These are phyloP conservation scores for Inga oerstediana DNA, from an alignment of 306 rosid genomes.

Conservation along the genomic window DNA sequence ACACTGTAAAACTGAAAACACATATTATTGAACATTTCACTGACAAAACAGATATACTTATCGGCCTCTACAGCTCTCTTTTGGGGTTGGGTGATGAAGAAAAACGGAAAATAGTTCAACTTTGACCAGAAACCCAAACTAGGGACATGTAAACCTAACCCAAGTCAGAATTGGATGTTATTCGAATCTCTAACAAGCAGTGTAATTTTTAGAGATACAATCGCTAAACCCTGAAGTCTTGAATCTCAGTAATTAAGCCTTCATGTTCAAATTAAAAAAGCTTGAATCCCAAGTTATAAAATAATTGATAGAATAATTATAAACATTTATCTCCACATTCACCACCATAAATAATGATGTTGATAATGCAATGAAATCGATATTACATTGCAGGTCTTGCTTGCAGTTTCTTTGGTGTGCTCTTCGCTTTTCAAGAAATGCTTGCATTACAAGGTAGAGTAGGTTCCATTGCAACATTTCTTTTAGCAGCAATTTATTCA, in stretches of 20 bases:
- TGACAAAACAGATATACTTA: not conserved
- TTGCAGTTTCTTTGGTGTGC: conserved; percentile 85
- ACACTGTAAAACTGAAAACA: not conserved
- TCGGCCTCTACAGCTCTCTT: not conserved
- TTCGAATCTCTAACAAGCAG: not conserved
- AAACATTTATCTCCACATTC: not conserved
- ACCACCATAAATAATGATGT: conserved; percentile 4
- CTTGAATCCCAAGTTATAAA: not conserved
- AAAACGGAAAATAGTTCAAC: not conserved
- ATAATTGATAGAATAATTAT: not conserved
- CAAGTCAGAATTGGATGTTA: conserved; percentile 1
- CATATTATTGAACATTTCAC: not conserved
- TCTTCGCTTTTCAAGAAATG: conserved; percentile 61
- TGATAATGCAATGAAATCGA: conserved; percentile 10
- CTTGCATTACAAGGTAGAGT: conserved; percentile 65
- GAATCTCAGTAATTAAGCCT: not conserved
- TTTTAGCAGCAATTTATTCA: conserved; percentile 15
- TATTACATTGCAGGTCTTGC: conserved; percentile 64
- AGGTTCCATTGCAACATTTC: conserved; percentile 20
- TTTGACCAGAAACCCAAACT: conserved; percentile 2
- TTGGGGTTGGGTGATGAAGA: not conserved
- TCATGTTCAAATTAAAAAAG: not conserved
- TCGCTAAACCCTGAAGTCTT: not conserved
- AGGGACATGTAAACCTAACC: conserved; percentile 5
- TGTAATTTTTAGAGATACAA: not conserved